Percentiles rank a stretch among this genome's conserved stretches.
Conservation (phyloP, 1,284 basidiomycete genomes). For the Ustilago trichophora region DNA sequence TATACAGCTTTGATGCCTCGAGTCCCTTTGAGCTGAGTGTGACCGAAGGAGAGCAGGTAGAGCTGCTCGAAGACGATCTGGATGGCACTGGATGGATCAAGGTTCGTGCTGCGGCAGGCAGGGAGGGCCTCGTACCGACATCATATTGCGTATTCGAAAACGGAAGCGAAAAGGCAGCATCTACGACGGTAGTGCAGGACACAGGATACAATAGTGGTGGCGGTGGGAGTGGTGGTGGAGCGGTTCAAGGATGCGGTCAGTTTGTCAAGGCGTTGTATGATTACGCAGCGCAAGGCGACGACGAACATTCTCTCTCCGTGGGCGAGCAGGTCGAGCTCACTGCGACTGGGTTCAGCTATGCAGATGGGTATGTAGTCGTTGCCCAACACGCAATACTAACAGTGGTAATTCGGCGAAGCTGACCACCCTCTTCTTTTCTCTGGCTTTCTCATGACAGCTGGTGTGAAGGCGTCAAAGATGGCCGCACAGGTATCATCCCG, state of each 20-base stretch:
- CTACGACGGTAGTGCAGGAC: neutral
- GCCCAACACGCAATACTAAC: too few relatives aligned
- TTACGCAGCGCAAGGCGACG: conserved; percentile 43
- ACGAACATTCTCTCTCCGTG: conserved; percentile 32
- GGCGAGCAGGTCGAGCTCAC: conserved; percentile 46
- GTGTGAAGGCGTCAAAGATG: conserved; percentile 44
- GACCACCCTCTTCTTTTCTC: neutral
- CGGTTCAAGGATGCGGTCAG: conserved; percentile 21
- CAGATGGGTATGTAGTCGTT: conserved; percentile 47
- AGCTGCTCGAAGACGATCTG: conserved; percentile 48
- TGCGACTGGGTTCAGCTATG: conserved; percentile 34
- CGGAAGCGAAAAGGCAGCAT: neutral
- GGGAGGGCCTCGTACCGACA: conserved; percentile 49
- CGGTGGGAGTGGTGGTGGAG: neutral
- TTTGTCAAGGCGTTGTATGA: conserved; percentile 50
- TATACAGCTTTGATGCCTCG: conserved; percentile 47
- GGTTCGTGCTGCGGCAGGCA: conserved; percentile 10
- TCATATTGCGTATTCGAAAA: conserved; percentile 38
- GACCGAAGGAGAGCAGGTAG: conserved; percentile 39
- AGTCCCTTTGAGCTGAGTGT: conserved; percentile 52
- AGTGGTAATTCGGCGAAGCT: neutral
- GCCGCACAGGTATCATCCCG: conserved; percentile 41
- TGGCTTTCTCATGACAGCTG: conserved; percentile 7
- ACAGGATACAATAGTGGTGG: conserved; percentile 3
- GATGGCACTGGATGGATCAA: conserved; percentile 53